Evolutionary conservation across 1,284 basidiomycete species (phyloP), one percentile per base, ranked within the genome.

Genomic region (Flammula alnicola): DNA sequence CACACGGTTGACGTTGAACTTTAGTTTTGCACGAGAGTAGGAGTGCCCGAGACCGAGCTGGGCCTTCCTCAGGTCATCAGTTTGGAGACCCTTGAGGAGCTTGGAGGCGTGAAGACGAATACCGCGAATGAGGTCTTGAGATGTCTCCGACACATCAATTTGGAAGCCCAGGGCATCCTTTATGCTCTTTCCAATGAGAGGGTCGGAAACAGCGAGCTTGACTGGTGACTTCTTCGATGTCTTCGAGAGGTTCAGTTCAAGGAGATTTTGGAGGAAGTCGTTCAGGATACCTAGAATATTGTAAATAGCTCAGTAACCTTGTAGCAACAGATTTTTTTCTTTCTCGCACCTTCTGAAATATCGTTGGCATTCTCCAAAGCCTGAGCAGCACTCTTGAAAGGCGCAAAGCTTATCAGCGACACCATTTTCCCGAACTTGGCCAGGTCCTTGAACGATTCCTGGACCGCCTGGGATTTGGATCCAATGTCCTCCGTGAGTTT

Each of bases 1-100:
- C 56, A 93, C 88, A 59, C 96, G 84, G 83, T 99, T 98, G 61
- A 98, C 96, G 78, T 99, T 99, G 86, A 99, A 99, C 77, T 98
- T 98, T 62, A 99, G 91, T 72, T 99, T 99, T 51, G 95, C 91
- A 60, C 96, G 89, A 25, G 95, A 98, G 79, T 97, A 98, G 16
- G 93, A 93, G 81, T 99, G 96, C 42, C 96, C 96, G 41, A 99
- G 83, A 71, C 96, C 96, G 59, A 99, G 89, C 68, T 97, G 95
- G 11, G 97, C 94, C 66, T 95, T 93, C 52, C 79, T 83, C 55
- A 98, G 79, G 78, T 99, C 97, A 59, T 90, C 91, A 48, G 83
- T 81, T 64, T 95, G 86, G 64, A 98, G 86, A 25, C 92, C 93
- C 59, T 84, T 90, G 64, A 99, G 82, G 47, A 99, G 81, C 71